Evolutionary conservation across 2,329 filamentous ascomycete species (phyloP).

Genomic region (Pseudofabraea citricarpa): DNA sequence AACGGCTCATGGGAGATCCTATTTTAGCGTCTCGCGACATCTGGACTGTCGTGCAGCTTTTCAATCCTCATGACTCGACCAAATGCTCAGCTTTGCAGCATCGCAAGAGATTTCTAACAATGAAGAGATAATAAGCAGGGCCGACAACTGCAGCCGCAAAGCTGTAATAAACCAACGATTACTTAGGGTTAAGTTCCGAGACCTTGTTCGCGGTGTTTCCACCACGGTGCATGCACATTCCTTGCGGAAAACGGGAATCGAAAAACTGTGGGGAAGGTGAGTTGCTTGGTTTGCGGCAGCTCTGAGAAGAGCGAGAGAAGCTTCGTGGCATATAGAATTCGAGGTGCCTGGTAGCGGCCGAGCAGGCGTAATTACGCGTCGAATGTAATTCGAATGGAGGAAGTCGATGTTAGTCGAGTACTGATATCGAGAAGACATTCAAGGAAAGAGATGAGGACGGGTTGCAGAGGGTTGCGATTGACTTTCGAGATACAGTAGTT

Average conservation of each 20-base stretch:
- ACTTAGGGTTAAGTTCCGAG: conserved; percentile 98
- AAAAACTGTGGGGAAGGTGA: conserved; percentile 77
- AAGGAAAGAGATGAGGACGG: too few relatives aligned
- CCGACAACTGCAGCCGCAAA: conserved; percentile 68
- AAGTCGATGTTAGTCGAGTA: too few relatives aligned
- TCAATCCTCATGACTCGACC: conserved; percentile 44
- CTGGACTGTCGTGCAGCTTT: conserved; percentile 51
- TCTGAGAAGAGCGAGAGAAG: conserved; percentile 40
- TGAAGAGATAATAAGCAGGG: conserved; percentile 58
- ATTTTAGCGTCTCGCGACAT: conserved; percentile 47
- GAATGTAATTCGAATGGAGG: too few relatives aligned
- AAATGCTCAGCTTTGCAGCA: conserved; percentile 42
- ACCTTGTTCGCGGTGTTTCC: conserved; percentile 35
- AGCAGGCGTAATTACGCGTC: too few relatives aligned
- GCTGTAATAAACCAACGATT: conserved; percentile 67
- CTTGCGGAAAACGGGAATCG: conserved; percentile 66
- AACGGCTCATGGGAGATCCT: conserved; percentile 66
- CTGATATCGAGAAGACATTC: too few relatives aligned
- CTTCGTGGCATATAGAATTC: conserved; percentile 21
- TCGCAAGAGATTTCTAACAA: conserved; percentile 22
- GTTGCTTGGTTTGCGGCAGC: conserved; percentile 50
- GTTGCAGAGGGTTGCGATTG: too few relatives aligned
- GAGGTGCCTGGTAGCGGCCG: conserved; percentile 17
- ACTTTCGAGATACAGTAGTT: too few relatives aligned
- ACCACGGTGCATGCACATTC: conserved; percentile 38